These are phyloP conservation scores for Ophiostoma montium DNA, from an alignment of 2,329 filamentous ascomycete species.

Conservation along the genomic window DNA sequence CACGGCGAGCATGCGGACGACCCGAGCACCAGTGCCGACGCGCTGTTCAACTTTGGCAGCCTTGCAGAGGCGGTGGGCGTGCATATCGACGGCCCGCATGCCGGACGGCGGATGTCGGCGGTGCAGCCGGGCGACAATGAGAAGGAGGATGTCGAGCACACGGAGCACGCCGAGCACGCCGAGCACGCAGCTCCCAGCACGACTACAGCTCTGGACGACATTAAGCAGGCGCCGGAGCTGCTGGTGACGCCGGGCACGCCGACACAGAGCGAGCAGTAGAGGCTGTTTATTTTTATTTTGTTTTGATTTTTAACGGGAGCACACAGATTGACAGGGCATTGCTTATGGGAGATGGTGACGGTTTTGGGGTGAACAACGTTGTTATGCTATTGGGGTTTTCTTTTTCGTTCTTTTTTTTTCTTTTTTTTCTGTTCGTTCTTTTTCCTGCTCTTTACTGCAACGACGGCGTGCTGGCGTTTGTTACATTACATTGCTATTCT, in stretches of 20 bases:
- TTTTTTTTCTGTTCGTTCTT: too few species aligned
- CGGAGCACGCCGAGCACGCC: slow-evolving; percentile 23
- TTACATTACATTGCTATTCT: neutral
- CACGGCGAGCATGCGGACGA: slow-evolving; percentile 30
- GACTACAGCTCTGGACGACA: slow-evolving; percentile 6
- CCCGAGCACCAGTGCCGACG: slow-evolving; percentile 43
- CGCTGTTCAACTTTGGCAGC: slow-evolving; percentile 85
- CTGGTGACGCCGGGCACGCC: slow-evolving; percentile 38
- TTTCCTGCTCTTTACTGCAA: too few species aligned
- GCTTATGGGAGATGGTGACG: neutral
- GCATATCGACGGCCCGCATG: slow-evolving; percentile 35
- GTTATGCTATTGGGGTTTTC: too few species aligned
- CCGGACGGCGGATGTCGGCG: slow-evolving; percentile 19
- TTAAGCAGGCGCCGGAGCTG: slow-evolving; percentile 21
- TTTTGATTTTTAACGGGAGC: neutral
- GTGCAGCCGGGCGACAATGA: slow-evolving; percentile 11
- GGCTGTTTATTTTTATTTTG: neutral
- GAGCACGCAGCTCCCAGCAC: neutral
- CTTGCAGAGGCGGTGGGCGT: slow-evolving; percentile 72
- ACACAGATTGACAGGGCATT: neutral
- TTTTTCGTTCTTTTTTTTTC: too few species aligned
- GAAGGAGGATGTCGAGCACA: slow-evolving; percentile 8
- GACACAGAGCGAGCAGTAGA: slow-evolving; percentile 14
- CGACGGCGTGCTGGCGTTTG: neutral
- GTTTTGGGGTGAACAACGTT: too few species aligned